Evolutionary conservation across 2,329 filamentous ascomycete genomes (phyloP), one percentile per base, ranked within the genome.

Genomic region (Fusarium aywerte): DNA sequence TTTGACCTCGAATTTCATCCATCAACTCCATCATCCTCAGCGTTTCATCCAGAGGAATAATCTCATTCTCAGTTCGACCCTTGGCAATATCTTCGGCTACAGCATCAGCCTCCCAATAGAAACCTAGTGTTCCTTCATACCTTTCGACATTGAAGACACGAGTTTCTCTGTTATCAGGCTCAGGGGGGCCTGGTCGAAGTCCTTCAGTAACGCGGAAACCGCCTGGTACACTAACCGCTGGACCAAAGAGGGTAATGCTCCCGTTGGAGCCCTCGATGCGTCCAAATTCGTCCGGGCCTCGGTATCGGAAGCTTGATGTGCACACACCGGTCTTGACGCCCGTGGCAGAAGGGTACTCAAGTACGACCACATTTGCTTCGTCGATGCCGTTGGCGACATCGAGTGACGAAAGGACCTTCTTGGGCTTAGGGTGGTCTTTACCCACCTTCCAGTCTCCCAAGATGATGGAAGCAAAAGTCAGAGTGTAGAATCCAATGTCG

Each of bases 21-120:
- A 84, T 79, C 25, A 84, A 74, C 56, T 78, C 76, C 77, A 84
- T 77, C 3, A 84, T 75, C 1, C 79, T 76, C 15, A 84, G 47
- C 0, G 82, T 83, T 71, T 84, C 82, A 0, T 75, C 72, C 76
- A 79, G 79, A 0, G 82, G 81, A 77, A 84, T 80, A 7, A 79
- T 74, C 0, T 68, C 70, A 55, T 77, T 82, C 68, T 83, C 74
- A n/a, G 72, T 75, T 43, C 69, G 74, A 0, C 79, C 78, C 1
- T 36, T 32, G 55, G 4, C 62, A 7, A 65, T 65, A 3, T 65
- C 61, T 11, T 32, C 42, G 1, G 62, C 62, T 7, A 65, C 61
- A 21, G 62, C 54, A 25, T 65, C 61, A 3, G 62, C 62, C n/a
- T 65, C 62, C 62, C 62, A 65, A 12, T 61, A 65, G 2, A 65